Evolutionary conservation across 805 yeast species (phyloP), one percentile per base, ranked within the genome.

Genomic region (Yamadazyma phyllophila): DNA sequence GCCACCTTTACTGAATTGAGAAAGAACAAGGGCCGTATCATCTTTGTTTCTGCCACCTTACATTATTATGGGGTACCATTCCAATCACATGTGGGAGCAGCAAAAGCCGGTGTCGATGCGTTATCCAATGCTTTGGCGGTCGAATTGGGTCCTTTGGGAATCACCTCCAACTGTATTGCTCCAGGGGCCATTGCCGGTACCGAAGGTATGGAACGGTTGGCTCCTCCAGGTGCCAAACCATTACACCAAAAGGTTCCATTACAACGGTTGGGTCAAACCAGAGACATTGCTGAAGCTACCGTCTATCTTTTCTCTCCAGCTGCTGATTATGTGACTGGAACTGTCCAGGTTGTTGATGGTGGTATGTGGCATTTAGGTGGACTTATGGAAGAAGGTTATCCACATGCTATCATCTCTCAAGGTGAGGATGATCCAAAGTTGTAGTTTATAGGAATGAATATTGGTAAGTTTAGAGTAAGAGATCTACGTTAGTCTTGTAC

Each of bases 101-200:
- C 97, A 2, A 92, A 92, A 66, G 96, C 97, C 1, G 98, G 97
- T 20, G 77, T 92, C 35, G 98, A 92, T 62, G 95, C 97, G 2
- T 71, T 91, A 31, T 81, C 88, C 24, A 82, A 85, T 52, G 84
- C 90, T 1, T 66, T 91, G 48, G 96, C 97, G 1, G 94, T 90
- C 5, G 98, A 91, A 66, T 73, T 88, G 44, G 97, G 97, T 1
- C 96, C 97, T 2, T 61, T 88, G 45, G 97, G 97, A 4, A 77
- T 91, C 36, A 77, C 94, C 46, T 77, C 82, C 38, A 91, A 92
- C 62, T 81, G 87, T 58, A 78, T 91, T 55, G 97, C 97, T 2
- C 98, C 98, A 0, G 97, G 98, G 13, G 83, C 88, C 7, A 91
- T 91, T 57, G 88, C 66, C 4, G 86, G 81, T 16, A 92, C 97